phyloP scores from a whole-genome alignment of 352 stramenopile species.

The Detonula confervacea region DNA sequence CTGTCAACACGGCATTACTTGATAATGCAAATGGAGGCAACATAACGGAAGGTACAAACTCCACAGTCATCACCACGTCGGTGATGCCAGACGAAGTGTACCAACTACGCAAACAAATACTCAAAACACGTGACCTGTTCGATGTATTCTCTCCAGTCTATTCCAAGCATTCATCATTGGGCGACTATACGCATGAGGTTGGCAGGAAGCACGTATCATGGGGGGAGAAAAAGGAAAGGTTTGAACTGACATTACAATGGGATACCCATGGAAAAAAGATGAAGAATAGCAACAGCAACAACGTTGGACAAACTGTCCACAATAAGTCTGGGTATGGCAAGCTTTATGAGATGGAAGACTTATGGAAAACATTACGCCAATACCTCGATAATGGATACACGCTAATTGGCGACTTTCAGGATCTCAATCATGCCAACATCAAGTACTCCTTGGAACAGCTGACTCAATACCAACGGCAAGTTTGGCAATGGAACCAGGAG shows the following conservation, averaged over 20 bases:
- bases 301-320: neutral
- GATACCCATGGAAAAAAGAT: conserved; percentile 2
- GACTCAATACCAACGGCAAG: conserved; percentile 25
- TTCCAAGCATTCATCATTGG: conserved; percentile 15
- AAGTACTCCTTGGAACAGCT: conserved; percentile 23
- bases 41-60: neutral
- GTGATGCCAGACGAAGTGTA: conserved; percentile 42
- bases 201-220: conserved; percentile 10
- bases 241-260: conserved; percentile 30
- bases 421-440: conserved; percentile 53
- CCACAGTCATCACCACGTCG: conserved; percentile 9
- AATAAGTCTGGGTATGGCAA: neutral
- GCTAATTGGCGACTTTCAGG: conserved; percentile 55
- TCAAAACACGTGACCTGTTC: conserved; percentile 53
- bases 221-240: neutral
- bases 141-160: conserved; percentile 59
- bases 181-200: conserved; percentile 13
- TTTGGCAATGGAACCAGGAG: conserved; percentile 52
- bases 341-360: conserved; percentile 25
- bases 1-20: neutral
- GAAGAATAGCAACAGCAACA: neutral
- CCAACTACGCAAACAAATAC: conserved; percentile 42
- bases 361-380: conserved; percentile 43
- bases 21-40: neutral
- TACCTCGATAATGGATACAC: conserved; percentile 51